Base-by-base conservation (phyloP, 2,329 filamentous ascomycete species). In the Macroventuria anomochaeta region DNA sequence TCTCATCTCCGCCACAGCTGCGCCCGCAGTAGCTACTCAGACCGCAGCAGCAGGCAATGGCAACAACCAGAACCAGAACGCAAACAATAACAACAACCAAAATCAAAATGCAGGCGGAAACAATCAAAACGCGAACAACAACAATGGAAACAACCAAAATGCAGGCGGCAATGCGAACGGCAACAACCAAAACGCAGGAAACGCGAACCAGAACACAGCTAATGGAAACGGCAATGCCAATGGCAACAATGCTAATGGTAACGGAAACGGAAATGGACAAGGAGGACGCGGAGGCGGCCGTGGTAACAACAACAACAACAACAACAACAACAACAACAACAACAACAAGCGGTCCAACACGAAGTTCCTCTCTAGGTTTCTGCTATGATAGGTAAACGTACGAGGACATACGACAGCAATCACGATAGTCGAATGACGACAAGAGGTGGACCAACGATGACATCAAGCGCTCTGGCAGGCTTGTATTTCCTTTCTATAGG, bases 1-100 rank as follows among this genome's bases (percentile, higher is more conserved):
- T 34, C 65, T 64, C 23, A 52, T 58, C 13, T 57, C 62, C 5
- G 57, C 57, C 11, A 58, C 61, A 11, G 33, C 51, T 34, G 38
- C 37, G 1, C 38, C 48, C 34, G 41, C 48, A 20, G 46, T 33
- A 15, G 37, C 54, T 38, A 42, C 39, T 36, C 42, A 38, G 32
- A 36, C 40, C 18, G 28, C 57, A 15, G 46, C 40, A 1, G 41
- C 28, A 28, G 48, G 34, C 13, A 37, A 31, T n/a, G 38, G 40
- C 37, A 60, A 60, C 32, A 55, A 50, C 41, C 49, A 59, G 31
- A 49, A 49, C 21, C 59, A 62, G 21, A 50, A 29, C 29, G 36
- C 23, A 56, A 34, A 32, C 15, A 15, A 31, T 7, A 42, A 42
- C 13, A 17, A 31, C 5, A 43, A 43, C 21, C 46, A 49, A 38